Conservation (phyloP, 83 land plant genomes). For the Diphasiastrum complanatum region DNA sequence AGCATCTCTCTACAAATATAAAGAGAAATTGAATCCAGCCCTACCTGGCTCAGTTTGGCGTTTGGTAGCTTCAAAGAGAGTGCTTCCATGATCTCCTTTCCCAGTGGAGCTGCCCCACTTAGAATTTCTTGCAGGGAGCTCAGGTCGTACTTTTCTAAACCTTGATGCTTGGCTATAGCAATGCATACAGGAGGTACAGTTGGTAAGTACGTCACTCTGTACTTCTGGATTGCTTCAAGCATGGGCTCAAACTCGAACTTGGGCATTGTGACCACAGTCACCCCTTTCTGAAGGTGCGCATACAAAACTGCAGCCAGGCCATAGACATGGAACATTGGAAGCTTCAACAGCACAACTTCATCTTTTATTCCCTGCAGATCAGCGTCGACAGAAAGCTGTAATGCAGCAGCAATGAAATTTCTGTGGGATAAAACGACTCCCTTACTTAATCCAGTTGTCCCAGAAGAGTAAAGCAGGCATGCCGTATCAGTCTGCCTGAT, state of each 20-base stretch:
- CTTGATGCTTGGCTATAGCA: conserved; percentile 46
- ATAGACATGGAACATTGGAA: conserved; percentile 80
- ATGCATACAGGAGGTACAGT: conserved; percentile 67
- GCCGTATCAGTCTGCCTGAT: conserved; percentile 40
- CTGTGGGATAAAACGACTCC: conserved; percentile 65
- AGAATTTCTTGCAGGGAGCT: conserved; percentile 41
- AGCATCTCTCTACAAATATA: not conserved
- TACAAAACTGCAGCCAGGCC: conserved; percentile 36
- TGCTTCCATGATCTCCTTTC: conserved; percentile 59
- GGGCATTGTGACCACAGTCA: conserved; percentile 38
- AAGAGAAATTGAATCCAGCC: not conserved
- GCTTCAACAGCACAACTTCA: conserved; percentile 31
- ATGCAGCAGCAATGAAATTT: conserved; percentile 46
- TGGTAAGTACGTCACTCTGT: conserved; percentile 45
- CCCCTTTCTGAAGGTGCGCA: conserved; percentile 35
- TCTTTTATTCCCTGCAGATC: conserved; percentile 18
- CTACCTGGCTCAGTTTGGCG: conserved; percentile 50
- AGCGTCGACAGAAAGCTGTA: conserved; percentile 23
- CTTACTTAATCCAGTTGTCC: conserved; percentile 73
- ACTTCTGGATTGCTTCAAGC: conserved; percentile 43
- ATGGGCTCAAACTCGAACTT: conserved; percentile 48
- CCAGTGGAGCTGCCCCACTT: conserved; percentile 75
- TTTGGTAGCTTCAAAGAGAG: conserved; percentile 42
- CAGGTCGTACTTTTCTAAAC: conserved; percentile 43
- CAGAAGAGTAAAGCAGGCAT: conserved; percentile 62